Evolutionary conservation across 306 rosid genomes (phyloP), one percentile per base, ranked within the genome.

Genomic region (Alnus rubra): DNA sequence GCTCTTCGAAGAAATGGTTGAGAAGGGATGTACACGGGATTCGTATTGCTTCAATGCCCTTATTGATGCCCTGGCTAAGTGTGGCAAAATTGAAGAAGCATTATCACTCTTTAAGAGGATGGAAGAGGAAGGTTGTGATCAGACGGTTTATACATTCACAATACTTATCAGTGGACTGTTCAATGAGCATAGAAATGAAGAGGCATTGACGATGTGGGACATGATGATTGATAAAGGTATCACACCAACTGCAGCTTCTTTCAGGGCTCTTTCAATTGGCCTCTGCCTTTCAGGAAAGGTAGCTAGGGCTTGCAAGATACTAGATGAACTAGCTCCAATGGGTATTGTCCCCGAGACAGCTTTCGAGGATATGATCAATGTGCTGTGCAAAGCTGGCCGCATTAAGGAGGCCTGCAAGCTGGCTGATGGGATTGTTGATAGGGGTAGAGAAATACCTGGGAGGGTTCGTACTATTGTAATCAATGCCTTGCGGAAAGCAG

Each of bases 381-480:
- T 39, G 1, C 30, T 67, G 7, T 93, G 96, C 85, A 95, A 90
- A 82, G 97, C 89, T 0, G 88, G 94, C 16, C 93, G 94, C 9
- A 70, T 90, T 78, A 92, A 84, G 72, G 72, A 67, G 87, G 97
- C 98, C 30, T 95, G 98, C 89, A 93, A 93, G 65, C 85, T 95
- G 82, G 97, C 99, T 7, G 98, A 95, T 83, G 99, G 98, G 51
- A 84, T 93, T 78, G 96, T 91, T 76, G 97, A 91, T 52, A 83
- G 97, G 76, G 98, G 98, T 6, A 82, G 97, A 87, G 97, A 95
- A 85, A 88, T 90, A 78, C 98, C 98, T 0, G 97, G 98, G 62
- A 92, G 79, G 79, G 71, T 95, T 70, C 88, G 94, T 15, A 95
- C 97, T 28, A 51, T 87, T 74, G 75, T 93, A 58, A 93, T 93